These are phyloP conservation scores for Suhomyces faveliae DNA, from an alignment of 805 yeast species.

Conservation along the genomic window DNA sequence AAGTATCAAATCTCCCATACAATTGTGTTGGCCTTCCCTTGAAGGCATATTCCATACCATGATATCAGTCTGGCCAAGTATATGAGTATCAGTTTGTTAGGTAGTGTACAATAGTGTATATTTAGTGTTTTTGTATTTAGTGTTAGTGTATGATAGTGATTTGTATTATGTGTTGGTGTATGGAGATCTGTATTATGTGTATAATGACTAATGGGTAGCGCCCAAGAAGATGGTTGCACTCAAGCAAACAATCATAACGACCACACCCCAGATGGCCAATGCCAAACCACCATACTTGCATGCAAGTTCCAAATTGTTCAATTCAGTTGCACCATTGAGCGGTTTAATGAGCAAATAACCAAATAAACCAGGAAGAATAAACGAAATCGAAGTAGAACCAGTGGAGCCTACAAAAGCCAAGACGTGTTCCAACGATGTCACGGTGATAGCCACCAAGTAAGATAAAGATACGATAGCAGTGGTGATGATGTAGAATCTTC, in stretches of 20 bases:
- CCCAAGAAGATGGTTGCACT: conserved; percentile 48
- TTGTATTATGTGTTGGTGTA: too few species aligned
- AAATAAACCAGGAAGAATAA: conserved; percentile 75
- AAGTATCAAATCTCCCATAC: too few species aligned
- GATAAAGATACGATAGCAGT: conserved; percentile 44
- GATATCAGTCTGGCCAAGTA: too few species aligned
- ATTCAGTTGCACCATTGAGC: conserved; percentile 23
- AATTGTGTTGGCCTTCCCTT: too few species aligned
- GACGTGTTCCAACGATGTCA: conserved; percentile 65
- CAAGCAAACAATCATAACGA: conserved; percentile 55
- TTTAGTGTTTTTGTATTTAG: too few species aligned
- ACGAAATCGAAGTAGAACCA: conserved; percentile 77
- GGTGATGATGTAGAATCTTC: conserved; percentile 51
- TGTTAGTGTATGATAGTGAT: conserved; percentile 6
- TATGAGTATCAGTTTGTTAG: too few species aligned
- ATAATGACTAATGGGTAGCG: conserved; percentile 28
- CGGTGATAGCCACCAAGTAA: conserved; percentile 56
- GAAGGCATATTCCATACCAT: too few species aligned
- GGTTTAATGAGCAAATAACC: conserved; percentile 59
- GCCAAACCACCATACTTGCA: conserved; percentile 41
- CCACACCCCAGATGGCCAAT: conserved; percentile 52
- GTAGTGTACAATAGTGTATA: too few species aligned
- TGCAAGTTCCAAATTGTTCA: conserved; percentile 27
- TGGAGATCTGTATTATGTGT: conserved; percentile 5
- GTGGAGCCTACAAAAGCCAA: conserved; percentile 78